Conservation (phyloP, 192 early-diverging fungal genomes). For the Lunasporangiospora selenospora region DNA sequence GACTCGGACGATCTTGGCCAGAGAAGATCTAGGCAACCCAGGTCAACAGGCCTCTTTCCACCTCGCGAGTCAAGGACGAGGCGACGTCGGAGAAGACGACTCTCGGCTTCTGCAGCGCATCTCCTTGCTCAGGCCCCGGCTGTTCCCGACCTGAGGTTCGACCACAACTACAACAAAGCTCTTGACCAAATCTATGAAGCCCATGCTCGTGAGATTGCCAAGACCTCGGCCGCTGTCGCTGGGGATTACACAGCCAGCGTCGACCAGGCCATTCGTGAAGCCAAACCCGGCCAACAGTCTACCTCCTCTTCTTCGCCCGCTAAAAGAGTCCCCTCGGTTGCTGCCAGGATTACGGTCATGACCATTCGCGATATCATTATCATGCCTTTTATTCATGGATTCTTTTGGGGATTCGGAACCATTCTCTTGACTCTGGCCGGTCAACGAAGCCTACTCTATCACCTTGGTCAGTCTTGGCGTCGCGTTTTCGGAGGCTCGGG, state of each 20-base stretch:
- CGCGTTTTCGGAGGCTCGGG: conserved; percentile 18
- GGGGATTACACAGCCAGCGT: no score
- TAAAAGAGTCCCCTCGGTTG: conserved; percentile 22
- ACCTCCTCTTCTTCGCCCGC: no score
- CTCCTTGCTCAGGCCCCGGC: conserved; percentile 31
- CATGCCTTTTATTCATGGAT: conserved; percentile 44
- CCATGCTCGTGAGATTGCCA: conserved; percentile 20
- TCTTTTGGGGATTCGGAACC: conserved; percentile 46
- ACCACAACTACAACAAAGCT: conserved; percentile 36
- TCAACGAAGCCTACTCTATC: conserved; percentile 25
- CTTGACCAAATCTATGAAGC: conserved; percentile 38
- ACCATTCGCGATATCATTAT: conserved; percentile 42
- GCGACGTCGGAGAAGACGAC: conserved; percentile 12
- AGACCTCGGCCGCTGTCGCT: background rate
- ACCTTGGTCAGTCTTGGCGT: conserved; percentile 11
- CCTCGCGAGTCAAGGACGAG: background rate
- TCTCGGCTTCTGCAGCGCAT: conserved; percentile 33
- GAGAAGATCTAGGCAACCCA: background rate
- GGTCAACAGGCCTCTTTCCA: no score
- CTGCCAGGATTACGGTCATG: conserved; percentile 31
- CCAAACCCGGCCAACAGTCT: no score
- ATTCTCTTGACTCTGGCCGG: conserved; percentile 23
- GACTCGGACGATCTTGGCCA: background rate
- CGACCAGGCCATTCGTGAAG: no score
- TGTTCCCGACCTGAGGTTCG: conserved; percentile 38